phyloP scores from a whole-genome alignment of 495 filamentous ascomycete species.

The Daldinia grandis region DNA sequence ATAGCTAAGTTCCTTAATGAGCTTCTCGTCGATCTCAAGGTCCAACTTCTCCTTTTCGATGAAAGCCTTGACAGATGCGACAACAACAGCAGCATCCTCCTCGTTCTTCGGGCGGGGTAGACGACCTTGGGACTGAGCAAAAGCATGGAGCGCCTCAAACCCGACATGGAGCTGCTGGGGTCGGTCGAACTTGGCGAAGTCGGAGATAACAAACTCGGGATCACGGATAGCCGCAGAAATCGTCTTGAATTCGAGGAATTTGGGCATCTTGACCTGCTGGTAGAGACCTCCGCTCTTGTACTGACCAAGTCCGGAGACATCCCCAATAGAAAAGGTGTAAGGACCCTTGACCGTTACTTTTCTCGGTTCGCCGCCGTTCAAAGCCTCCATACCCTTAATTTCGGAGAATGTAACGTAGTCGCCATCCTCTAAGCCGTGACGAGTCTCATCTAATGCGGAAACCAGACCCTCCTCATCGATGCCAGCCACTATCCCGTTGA shows the following conservation, averaged over 20 bases:
- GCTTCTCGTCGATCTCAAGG: slow-evolving; percentile 87
- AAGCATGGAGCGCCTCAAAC: slow-evolving; percentile 90
- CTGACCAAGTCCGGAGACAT: slow-evolving; percentile 83
- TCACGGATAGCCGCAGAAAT: slow-evolving; percentile 78
- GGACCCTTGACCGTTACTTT: slow-evolving; percentile 95
- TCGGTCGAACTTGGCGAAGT: slow-evolving; percentile 97
- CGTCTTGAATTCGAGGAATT: slow-evolving; percentile 87
- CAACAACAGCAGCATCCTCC: slow-evolving; percentile 79
- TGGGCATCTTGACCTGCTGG: slow-evolving; percentile 97
- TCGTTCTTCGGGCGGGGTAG: slow-evolving; percentile 84
- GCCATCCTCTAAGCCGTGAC: slow-evolving; percentile 95
- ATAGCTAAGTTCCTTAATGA: slow-evolving; percentile 92
- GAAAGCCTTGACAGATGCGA: slow-evolving; percentile 75
- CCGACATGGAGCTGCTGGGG: slow-evolving; percentile 91
- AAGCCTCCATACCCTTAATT: slow-evolving; percentile 87
- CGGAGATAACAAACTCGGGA: slow-evolving; percentile 89
- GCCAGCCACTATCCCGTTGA: slow-evolving; percentile 88
- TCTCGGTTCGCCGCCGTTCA: slow-evolving; percentile 83
- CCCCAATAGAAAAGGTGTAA: slow-evolving; percentile 96
- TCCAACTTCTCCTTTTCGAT: slow-evolving; percentile 73
- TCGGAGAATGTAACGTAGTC: slow-evolving; percentile 96
- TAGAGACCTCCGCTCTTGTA: slow-evolving; percentile 90
- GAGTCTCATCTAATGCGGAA: slow-evolving; percentile 92
- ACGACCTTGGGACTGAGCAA: slow-evolving; percentile 73
- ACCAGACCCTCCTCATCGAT: slow-evolving; percentile 91